Percentiles rank a stretch among this genome's conserved stretches.
Evolutionary conservation across 805 yeast species (phyloP).

Genomic region (Starmerella ratchasimensis): DNA sequence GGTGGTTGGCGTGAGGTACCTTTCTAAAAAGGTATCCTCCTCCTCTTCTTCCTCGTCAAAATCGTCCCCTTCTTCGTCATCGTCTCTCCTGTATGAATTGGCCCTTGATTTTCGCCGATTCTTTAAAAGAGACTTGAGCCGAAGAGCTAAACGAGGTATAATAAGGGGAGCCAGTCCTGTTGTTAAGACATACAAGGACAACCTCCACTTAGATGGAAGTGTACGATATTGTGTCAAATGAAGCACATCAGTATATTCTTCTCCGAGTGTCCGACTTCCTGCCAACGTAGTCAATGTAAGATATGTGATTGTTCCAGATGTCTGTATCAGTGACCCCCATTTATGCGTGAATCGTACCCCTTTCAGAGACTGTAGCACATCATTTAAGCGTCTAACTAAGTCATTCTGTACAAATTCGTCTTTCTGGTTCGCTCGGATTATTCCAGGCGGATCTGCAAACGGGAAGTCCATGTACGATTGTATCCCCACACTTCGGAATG

Average conservation of each 20-base stretch:
- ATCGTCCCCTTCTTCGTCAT: no score
- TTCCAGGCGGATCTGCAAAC: conserved; percentile 77
- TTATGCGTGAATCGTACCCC: conserved; percentile 45
- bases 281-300: conserved; percentile 59
- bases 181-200: conserved; percentile 45
- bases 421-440: conserved; percentile 81
- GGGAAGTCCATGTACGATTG: conserved; percentile 30
- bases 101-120: background rate
- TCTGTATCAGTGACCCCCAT: conserved; percentile 47
- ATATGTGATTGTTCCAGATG: conserved; percentile 47
- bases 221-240: conserved; percentile 20
- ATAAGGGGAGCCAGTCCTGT: conserved; percentile 52
- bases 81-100: no score
- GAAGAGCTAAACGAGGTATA: conserved; percentile 17
- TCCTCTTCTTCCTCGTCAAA: conserved; percentile 5
- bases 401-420: conserved; percentile 58
- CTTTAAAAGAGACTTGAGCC: conserved; percentile 14
- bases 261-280: conserved; percentile 79
- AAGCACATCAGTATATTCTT: conserved; percentile 67
- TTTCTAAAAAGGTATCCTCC: conserved; percentile 6
- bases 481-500: background rate
- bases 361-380: conserved; percentile 39
- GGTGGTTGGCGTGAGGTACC: conserved; percentile 23
- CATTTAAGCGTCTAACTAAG: conserved; percentile 41
- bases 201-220: conserved; percentile 25